Conservation (phyloP, 768 basidiomycete genomes). For the Phanerodontia chrysosporium region DNA sequence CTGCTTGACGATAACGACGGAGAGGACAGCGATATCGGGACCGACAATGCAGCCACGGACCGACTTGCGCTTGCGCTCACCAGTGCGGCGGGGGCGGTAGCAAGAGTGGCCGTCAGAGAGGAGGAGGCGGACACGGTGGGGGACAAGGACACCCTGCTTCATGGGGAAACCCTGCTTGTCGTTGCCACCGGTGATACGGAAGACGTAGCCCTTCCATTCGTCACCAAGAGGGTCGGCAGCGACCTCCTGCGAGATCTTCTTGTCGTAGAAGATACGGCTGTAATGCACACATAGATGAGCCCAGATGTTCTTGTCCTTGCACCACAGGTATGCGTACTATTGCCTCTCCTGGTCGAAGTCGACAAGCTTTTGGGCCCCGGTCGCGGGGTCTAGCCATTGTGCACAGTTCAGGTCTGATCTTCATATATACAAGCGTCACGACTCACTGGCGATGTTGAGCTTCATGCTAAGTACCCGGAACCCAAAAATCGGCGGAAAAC, state of each 20-base stretch:
- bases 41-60: slow-evolving; percentile 98
- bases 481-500: background rate
- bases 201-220: slow-evolving; percentile 95
- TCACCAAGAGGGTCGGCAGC: slow-evolving; percentile 86
- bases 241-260: slow-evolving; percentile 95
- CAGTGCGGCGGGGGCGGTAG: slow-evolving; percentile 87
- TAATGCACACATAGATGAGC: background rate
- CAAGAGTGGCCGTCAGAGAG: slow-evolving; percentile 97
- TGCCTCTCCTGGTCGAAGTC: slow-evolving; percentile 90
- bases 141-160: slow-evolving; percentile 98
- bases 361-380: slow-evolving; percentile 94
- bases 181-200: slow-evolving; percentile 97
- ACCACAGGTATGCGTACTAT: slow-evolving; percentile 39
- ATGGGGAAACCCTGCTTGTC: slow-evolving; percentile 99
- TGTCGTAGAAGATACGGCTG: slow-evolving; percentile 95
- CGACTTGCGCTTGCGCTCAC: slow-evolving; percentile 98
- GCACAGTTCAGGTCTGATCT: slow-evolving; percentile 15
- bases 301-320: background rate
- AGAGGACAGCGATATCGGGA: slow-evolving; percentile 92
- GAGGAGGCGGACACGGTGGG: slow-evolving; percentile 89
- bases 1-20: slow-evolving; percentile 93
- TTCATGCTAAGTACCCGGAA: slow-evolving; percentile 65
- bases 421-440: slow-evolving; percentile 13
- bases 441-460: slow-evolving; percentile 94
- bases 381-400: slow-evolving; percentile 74